Base-by-base conservation (phyloP, 805 yeast genomes). In the Spathaspora sp. region DNA sequence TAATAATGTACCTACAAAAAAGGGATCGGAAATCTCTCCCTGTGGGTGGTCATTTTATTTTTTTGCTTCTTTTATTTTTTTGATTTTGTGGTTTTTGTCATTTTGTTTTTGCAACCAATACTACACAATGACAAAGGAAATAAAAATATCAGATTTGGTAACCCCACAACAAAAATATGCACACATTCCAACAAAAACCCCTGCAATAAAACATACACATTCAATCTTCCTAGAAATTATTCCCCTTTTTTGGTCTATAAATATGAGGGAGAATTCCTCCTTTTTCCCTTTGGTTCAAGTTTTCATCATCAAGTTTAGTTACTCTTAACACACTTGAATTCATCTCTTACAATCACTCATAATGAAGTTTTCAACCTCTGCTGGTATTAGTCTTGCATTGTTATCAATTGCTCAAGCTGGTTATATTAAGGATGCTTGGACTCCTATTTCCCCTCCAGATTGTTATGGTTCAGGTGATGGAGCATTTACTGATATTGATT, bases 321-420 rank as follows among this genome's bases (percentile, higher is more conserved):
- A 6, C 26, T 23, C 26, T 14, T 49, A 49, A 44, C 42, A n/a
- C 20, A 44, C 57, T 43, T 48, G 57, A 17, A 50, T 58, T 35
- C 55, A 59, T 40, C 62, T 62, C 44, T 50, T 58, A 1, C 63
- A 60, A 31, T 31, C n/a, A 31, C 35, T 11, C 42, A 42, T 42
- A 19, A 42, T 42, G 44, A 42, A 42, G 44, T 42, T 42, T 42
- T 17, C 42, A 10, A 39, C 42, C 7, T 42, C 44, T 19, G 20
- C 44, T 9, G 44, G 44, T 42, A 42, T 42, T 28, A 10, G 16
- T 42, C 19, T 42, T 11, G 44, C 44, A 12, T 42, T 42, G 14
- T 42, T 42, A n/a, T 18, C 44, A 8, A 20, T 42, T 42, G 26
- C 29, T 42, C 14, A 42, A 10, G 44, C 44, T 19, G 44, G 44